A percentile compares a stretch with the other conserved stretches of the same genome.
These are phyloP conservation scores for Beauveria varroae DNA, from an alignment of 2,329 filamentous ascomycete genomes.

Conservation along the genomic window DNA sequence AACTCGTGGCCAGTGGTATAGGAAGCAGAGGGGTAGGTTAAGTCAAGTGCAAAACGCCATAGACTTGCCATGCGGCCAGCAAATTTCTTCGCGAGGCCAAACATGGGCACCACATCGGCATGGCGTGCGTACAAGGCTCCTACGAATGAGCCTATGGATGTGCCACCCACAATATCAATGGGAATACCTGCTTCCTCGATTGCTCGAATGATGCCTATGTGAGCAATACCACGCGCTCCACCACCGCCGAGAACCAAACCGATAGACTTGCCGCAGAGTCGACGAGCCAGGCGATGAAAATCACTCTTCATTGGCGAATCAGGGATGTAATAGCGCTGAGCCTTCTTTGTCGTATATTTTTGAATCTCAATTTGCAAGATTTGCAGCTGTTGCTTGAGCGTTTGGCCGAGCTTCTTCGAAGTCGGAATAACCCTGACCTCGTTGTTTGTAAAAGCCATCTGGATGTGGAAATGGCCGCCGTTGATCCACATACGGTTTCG, in stretches of 20 bases:
- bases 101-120: conserved; percentile 94
- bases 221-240: conserved; percentile 83
- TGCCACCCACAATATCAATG: conserved; percentile 90
- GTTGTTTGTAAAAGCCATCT: conserved; percentile 80
- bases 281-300: conserved; percentile 84
- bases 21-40: conserved; percentile 92
- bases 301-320: conserved; percentile 94
- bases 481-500: conserved; percentile 96
- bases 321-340: conserved; percentile 86
- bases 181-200: conserved; percentile 95
- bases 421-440: conserved; percentile 69
- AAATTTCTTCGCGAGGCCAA: conserved; percentile 94
- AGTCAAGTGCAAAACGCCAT: conserved; percentile 93
- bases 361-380: conserved; percentile 95
- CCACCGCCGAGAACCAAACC: conserved; percentile 91
- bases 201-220: conserved; percentile 88
- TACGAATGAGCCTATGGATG: conserved; percentile 93
- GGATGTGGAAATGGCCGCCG: conserved; percentile 92
- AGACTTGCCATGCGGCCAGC: conserved; percentile 97
- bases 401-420: conserved; percentile 71
- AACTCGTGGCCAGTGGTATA: conserved; percentile 99
- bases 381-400: conserved; percentile 86
- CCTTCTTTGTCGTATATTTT: conserved; percentile 90
- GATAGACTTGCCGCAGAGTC: conserved; percentile 88
- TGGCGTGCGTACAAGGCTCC: conserved; percentile 93